These are phyloP conservation scores for Cornus suecica DNA, from an alignment of 148 eudicot species.

Conservation along the genomic window DNA sequence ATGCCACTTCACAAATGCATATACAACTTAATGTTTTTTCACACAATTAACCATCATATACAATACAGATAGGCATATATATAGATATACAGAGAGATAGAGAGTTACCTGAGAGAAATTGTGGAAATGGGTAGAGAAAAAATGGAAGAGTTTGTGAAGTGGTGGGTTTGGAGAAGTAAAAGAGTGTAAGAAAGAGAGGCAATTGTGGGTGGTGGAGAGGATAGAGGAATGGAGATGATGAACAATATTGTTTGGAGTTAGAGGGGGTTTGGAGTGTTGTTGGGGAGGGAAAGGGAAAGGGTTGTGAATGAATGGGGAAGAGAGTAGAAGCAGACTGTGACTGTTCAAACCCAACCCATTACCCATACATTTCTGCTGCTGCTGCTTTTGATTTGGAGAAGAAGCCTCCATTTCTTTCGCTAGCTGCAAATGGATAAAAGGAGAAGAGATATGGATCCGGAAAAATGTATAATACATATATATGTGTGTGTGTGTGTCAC, in stretches of 20 bases:
- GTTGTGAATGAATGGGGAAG: constrained; percentile 19
- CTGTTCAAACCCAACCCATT: not conserved
- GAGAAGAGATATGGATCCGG: not conserved
- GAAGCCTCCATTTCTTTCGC: not conserved
- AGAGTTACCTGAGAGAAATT: constrained; percentile 53
- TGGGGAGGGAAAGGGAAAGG: constrained; percentile 36
- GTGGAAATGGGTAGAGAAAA: constrained; percentile 48
- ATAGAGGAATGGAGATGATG: constrained; percentile 44
- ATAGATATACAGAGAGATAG: not conserved
- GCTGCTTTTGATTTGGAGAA: constrained; percentile 2
- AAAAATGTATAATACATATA: no score
- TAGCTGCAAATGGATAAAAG: no score
- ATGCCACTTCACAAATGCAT: no score
- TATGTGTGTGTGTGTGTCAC: no score
- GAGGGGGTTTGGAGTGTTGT: constrained; percentile 16
- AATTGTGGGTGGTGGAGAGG: constrained; percentile 38
- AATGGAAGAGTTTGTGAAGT: constrained; percentile 37
- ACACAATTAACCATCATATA: no score
- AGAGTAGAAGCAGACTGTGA: constrained; percentile 12
- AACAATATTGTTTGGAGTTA: constrained; percentile 18
- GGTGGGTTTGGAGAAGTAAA: constrained; percentile 58
- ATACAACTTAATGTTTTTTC: no score
- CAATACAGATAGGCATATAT: not conserved
- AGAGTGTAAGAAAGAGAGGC: constrained; percentile 29
- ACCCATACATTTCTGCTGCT: not conserved